Percentiles rank a stretch among this genome's conserved stretches.
These are phyloP conservation scores for Ustilago nuda DNA, from an alignment of 1,284 basidiomycete genomes.

Conservation along the genomic window DNA sequence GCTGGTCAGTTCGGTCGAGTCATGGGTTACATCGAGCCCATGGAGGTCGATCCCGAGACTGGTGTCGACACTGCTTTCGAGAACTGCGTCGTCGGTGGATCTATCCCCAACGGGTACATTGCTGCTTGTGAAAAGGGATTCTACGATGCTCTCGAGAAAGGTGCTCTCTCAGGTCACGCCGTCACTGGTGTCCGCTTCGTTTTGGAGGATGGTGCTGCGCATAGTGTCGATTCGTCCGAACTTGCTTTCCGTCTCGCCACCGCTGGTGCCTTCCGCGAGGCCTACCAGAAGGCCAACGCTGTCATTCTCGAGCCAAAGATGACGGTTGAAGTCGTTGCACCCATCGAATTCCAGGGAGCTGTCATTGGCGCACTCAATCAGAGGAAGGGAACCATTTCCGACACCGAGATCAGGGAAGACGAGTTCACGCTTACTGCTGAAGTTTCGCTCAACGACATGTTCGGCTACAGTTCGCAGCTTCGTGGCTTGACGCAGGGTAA, in stretches of 20 bases:
- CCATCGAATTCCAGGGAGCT: constrained; percentile 94
- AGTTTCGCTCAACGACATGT: constrained; percentile 98
- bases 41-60: constrained; percentile 81
- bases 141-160: constrained; percentile 92
- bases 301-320: constrained; percentile 97
- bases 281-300: constrained; percentile 81
- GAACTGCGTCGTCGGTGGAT: constrained; percentile 89
- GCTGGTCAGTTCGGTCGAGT: constrained; percentile 96
- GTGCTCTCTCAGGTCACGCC: constrained; percentile 86
- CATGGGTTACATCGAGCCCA: constrained; percentile 88
- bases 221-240: constrained; percentile 97
- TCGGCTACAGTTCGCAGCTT: constrained; percentile 78
- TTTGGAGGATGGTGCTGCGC: constrained; percentile 89
- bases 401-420: constrained; percentile 95
- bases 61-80: constrained; percentile 90
- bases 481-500: constrained; percentile 86
- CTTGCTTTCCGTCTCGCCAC: constrained; percentile 91
- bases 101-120: constrained; percentile 90
- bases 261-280: constrained; percentile 92
- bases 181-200: constrained; percentile 89
- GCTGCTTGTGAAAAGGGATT: constrained; percentile 98
- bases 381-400: constrained; percentile 91
- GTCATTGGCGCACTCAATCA: constrained; percentile 96
- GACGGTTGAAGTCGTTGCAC: constrained; percentile 97
- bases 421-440: constrained; percentile 94